Base-by-base conservation (phyloP, 2,329 filamentous ascomycete species). In the Hymenoscyphus albidus region DNA sequence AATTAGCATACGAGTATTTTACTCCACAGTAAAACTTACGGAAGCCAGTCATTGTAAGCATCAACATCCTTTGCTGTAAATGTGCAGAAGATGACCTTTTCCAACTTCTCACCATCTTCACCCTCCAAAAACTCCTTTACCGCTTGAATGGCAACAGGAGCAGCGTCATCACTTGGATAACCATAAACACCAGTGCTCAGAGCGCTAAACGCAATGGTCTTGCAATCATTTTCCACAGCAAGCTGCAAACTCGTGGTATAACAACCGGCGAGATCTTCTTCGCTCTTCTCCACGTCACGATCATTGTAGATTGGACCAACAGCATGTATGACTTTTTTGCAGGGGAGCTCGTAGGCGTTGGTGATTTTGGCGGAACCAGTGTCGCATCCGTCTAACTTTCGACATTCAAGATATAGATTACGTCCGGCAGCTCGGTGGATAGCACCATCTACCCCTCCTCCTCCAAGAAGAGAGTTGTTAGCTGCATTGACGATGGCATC, bases 401-500 rank as follows among this genome's bases (percentile, higher is more conserved):
- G 77, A 77, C 94, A 97, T 79, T 95, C 94, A 9, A 80, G 73
- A 22, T 88, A 69, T 0, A 98, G 84, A 0, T 77, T 76, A 0
- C 79, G 84, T 0, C 95, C 95, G 0, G 95, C 94, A 51, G 89
- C 92, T 38, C 83, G 78, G 76, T 98, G 95, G 71, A 98, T 97
- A 35, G 93, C 90, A 51, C 89, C 90, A 73, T 93, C 90, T 16
- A 98, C 93, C 42, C 95, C 95, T n/a, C 93, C 92, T 62, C 95
- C 95, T 62, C 93, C 93, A 0, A 90, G 82, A 0, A 98, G 85
- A 1, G 83, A 83, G 10, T 78, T 78, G 76, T 98, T 98, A 56
- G 95, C 94, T 0, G 95, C 94, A 76, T 98, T 98, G 76, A 98
- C 93, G 70, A 97, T 95, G 68, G 90, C 89, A 73, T 93, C 91